Evolutionary conservation across 805 yeast species (phyloP), one percentile per base, ranked within the genome.

Genomic region (Nakazawaea populi): DNA sequence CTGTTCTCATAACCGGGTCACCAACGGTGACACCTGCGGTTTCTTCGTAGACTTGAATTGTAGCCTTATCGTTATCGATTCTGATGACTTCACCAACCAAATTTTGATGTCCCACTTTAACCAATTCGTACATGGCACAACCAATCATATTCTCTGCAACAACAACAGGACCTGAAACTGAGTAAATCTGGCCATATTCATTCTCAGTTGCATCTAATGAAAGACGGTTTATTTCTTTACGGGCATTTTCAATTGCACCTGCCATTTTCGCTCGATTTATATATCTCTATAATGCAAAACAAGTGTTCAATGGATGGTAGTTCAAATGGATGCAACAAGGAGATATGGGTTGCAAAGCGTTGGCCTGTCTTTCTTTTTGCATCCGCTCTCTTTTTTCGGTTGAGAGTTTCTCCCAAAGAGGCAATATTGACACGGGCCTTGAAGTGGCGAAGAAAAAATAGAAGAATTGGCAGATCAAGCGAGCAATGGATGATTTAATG

Each of bases 21-120:
- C 99, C 99, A 44, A 94, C 98, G 44, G 97, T 92, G 53, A 94
- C 94, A 75, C 99, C 99, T 1, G 98, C 96, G 44, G 99, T 94
- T 73, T 94, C 99, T 76, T 94, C 99, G 71, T 94, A 94, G 52
- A 94, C 99, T 79, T 94, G 99, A 63, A 94, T 89, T 45, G 99
- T 94, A 53, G 97, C 97, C 73, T 91, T 92, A 68, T 94, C 99
- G 57, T 83, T 95, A 65, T 84, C 94, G 59, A 94, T 92, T 77
- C 99, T 85, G 70, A 94, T 94, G 58, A 94, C 97, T 73, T 94
- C 99, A 69, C 99, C 99, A 45, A 94, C 98, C 67, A 94, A 80
- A 69, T 80, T 89, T 61, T 89, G 96, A 70, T 94, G 98, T 60
- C 99, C 98, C 58, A 94, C 99, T 70, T 85, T 90, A 64, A 92